Percentiles rank a stretch among this genome's conserved stretches.
Conservation (phyloP, 805 yeast species). For the Metschnikowia gelsemii region DNA sequence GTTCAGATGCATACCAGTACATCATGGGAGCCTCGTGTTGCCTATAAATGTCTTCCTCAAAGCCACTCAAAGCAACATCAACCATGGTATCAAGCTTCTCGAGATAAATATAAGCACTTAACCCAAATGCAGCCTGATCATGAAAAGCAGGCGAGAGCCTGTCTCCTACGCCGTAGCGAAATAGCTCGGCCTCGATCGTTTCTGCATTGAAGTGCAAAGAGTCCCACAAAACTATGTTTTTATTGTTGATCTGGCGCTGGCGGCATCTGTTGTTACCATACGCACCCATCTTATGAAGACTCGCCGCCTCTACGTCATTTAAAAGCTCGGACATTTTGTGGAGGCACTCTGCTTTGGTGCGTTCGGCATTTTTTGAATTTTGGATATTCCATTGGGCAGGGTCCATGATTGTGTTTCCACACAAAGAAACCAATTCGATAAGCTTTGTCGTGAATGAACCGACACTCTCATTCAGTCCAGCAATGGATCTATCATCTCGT, state of each 20-base stretch:
- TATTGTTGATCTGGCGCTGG: constrained; percentile 70
- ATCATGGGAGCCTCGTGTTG: constrained; percentile 65
- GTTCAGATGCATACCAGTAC: constrained; percentile 64
- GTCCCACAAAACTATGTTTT: constrained; percentile 65
- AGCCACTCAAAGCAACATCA: constrained; percentile 68
- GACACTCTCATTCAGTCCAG: constrained; percentile 48
- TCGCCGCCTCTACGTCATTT: constrained; percentile 46
- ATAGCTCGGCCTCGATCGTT: constrained; percentile 51
- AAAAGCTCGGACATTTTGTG: constrained; percentile 14
- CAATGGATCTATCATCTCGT: constrained; percentile 58
- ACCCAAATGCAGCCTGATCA: constrained; percentile 55
- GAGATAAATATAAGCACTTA: constrained; percentile 67
- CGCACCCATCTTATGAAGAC: constrained; percentile 31
- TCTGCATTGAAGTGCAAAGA: constrained; percentile 76
- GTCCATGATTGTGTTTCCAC: constrained; percentile 35
- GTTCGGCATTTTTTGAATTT: constrained; percentile 3
- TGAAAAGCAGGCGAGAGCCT: constrained; percentile 17
- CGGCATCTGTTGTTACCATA: constrained; percentile 66
- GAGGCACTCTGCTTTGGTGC: constrained; percentile 12
- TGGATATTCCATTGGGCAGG: constrained; percentile 24
- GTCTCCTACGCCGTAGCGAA: constrained; percentile 39
- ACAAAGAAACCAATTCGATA: constrained; percentile 41
- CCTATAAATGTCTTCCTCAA: constrained; percentile 71
- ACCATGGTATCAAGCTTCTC: constrained; percentile 70
- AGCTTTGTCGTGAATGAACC: constrained; percentile 29